A percentile compares a stretch with the other conserved stretches of the same genome.
phyloP scores from a whole-genome alignment of 129 eudicot species.

The Deinandra increscens region DNA sequence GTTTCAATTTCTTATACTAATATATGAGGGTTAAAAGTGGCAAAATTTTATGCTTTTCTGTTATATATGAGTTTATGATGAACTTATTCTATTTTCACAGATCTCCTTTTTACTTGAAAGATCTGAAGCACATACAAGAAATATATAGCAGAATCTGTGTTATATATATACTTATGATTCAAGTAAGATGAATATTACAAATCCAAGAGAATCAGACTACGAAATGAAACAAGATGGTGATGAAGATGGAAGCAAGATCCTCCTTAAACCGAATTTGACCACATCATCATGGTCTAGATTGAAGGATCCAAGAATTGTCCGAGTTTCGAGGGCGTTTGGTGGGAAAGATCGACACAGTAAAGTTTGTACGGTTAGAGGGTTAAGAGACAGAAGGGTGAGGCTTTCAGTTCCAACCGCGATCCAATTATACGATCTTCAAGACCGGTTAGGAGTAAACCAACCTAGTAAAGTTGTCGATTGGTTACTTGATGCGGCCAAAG shows the following conservation, averaged over 20 bases:
- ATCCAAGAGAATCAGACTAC: slow-evolving; percentile 32
- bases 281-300: slow-evolving; percentile 81
- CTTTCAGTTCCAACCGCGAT: slow-evolving; percentile 93
- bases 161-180: slow-evolving; percentile 26
- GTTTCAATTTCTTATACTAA: slow-evolving; percentile 19
- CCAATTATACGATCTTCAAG: slow-evolving; percentile 89
- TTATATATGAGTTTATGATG: slow-evolving; percentile 9
- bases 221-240: slow-evolving; percentile 39
- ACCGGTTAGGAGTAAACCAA: slow-evolving; percentile 78
- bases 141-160: background rate
- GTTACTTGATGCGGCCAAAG: slow-evolving; percentile 73
- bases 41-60: background rate
- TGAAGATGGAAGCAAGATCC: slow-evolving; percentile 21
- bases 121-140: slow-evolving; percentile 14
- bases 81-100: slow-evolving; percentile 24
- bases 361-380: slow-evolving; percentile 84
- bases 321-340: slow-evolving; percentile 83
- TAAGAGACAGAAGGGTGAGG: slow-evolving; percentile 79
- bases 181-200: slow-evolving; percentile 41
- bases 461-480: slow-evolving; percentile 94
- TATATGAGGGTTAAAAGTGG: slow-evolving; percentile 14
- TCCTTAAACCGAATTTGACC: slow-evolving; percentile 24
- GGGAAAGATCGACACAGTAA: slow-evolving; percentile 97
- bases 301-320: slow-evolving; percentile 85
- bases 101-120: slow-evolving; percentile 20